Evolutionary conservation across 1,139 yeast species (phyloP).

Genomic region (Geotrichum australiense): DNA sequence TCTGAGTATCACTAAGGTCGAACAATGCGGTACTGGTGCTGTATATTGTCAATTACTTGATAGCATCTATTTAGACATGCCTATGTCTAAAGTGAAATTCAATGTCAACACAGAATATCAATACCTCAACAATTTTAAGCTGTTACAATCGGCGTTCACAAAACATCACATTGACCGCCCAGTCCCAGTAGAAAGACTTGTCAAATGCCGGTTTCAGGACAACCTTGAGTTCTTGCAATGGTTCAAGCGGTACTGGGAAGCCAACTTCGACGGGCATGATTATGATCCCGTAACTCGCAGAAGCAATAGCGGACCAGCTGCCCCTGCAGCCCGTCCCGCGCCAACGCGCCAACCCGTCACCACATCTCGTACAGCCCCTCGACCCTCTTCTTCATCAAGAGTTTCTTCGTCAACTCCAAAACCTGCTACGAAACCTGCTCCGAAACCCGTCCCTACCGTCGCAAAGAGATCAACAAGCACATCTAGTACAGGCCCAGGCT

Average conservation of each 20-base stretch:
- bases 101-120: constrained; percentile 70
- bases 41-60: constrained; percentile 91
- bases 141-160: constrained; percentile 70
- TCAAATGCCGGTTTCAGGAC: constrained; percentile 88
- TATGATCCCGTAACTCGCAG: constrained; percentile 65
- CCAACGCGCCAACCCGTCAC: constrained; percentile 20
- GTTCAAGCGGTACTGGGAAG: constrained; percentile 79
- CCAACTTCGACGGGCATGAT: constrained; percentile 51
- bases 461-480: not conserved
- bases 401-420: constrained; percentile 11
- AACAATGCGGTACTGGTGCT: constrained; percentile 94
- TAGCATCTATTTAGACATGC: constrained; percentile 72
- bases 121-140: constrained; percentile 70
- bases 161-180: constrained; percentile 64
- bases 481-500: constrained; percentile 10
- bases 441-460: constrained; percentile 6
- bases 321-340: constrained; percentile 8
- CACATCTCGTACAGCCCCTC: constrained; percentile 10
- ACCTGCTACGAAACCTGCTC: constrained; percentile 18
- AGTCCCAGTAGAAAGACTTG: constrained; percentile 72
- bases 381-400: constrained; percentile 10
- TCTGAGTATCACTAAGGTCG: constrained; percentile 66
- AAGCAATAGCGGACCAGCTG: constrained; percentile 28
- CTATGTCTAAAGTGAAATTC: constrained; percentile 69
- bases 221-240: constrained; percentile 91